Evolutionary conservation across 139 green algal species (phyloP), one percentile per base, ranked within the genome.

Genomic region (Zygnema cylindricum): DNA sequence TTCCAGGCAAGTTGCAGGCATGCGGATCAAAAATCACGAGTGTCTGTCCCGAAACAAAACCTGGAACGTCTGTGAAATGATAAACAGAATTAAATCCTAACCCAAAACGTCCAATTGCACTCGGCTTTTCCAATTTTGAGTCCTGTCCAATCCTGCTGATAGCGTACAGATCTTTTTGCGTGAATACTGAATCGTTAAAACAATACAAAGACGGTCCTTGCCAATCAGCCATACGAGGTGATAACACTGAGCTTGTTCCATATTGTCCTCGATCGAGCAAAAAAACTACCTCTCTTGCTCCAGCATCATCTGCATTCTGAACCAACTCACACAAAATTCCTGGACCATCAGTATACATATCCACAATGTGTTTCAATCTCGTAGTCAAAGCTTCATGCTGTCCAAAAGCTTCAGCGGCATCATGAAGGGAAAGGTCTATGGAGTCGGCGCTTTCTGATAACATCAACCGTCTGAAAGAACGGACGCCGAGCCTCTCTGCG

Each of bases 371-470:
- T 25, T 94, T 89, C 43, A 96, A 90, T 7, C 95, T 89, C 1
- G 94, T 96, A 1, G 95, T 97, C 7, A 97, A 93, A 71, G 94
- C 94, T 89, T 97, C 95, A 84, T 93, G 94, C 93, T 97, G 95
- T 0, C 95, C 95, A 90, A 96, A 97, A 23, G 95, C 95, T 92
- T 97, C 93, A 2, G 92, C 90, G 21, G 83, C 36, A 43, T 42
- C 57, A 43, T 87, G 81, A 22, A 89, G 85, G 22, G 25, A 92
- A 36, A 96, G 87, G 0, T 90, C 75, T 75, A 96, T 83, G 21
- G 63, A 57, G 73, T 94, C 93, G 0, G 95, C 89, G 2, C 85
- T 84, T 38, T 84, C 85, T 0, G 93, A 93, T 36, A 97, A 92
- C 82, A 96, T 90, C 35, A 93, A 83, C 0, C 94, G 92, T 3